These are phyloP conservation scores for Erodium moschatum DNA, from an alignment of 441 rosid species.

Conservation along the genomic window DNA sequence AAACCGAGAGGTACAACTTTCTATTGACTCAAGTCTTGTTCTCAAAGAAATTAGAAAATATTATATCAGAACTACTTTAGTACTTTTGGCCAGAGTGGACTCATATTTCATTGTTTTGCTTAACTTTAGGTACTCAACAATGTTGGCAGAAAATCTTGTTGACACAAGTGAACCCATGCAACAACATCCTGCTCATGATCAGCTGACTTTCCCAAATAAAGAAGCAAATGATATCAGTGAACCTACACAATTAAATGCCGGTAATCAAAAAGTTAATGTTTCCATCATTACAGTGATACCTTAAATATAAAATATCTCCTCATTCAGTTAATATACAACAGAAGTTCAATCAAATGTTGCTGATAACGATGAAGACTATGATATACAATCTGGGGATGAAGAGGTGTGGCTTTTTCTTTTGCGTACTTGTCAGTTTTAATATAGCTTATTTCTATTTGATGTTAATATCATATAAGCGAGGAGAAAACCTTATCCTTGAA, in stretches of 20 bases:
- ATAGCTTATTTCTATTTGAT: background rate
- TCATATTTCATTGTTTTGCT: conserved; percentile 12
- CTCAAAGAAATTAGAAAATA: conserved; percentile 4
- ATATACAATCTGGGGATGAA: conserved; percentile 52
- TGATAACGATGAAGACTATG: conserved; percentile 66
- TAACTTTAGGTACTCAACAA: conserved; percentile 79
- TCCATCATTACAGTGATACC: conserved; percentile 12
- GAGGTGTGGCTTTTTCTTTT: conserved; percentile 43
- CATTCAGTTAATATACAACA: conserved; percentile 24
- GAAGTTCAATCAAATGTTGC: conserved; percentile 36
- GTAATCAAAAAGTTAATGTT: conserved; percentile 32
- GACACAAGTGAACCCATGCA: conserved; percentile 42
- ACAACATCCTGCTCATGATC: conserved; percentile 28
- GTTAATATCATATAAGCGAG: background rate
- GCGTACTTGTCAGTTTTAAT: background rate
- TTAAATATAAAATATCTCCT: conserved; percentile 19
- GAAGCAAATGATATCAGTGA: conserved; percentile 30
- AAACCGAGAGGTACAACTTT: conserved; percentile 77
- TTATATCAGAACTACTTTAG: background rate
- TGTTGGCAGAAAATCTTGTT: conserved; percentile 94
- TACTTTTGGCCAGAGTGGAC: conserved; percentile 3
- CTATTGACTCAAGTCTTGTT: background rate
- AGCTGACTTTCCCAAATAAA: conserved; percentile 26
- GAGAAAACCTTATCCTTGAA: background rate
- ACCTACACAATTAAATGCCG: conserved; percentile 31